Percentiles rank a stretch among this genome's conserved stretches.
Evolutionary conservation across 768 basidiomycete species (phyloP).

Genomic region (Sporobolomyces phaffii): DNA sequence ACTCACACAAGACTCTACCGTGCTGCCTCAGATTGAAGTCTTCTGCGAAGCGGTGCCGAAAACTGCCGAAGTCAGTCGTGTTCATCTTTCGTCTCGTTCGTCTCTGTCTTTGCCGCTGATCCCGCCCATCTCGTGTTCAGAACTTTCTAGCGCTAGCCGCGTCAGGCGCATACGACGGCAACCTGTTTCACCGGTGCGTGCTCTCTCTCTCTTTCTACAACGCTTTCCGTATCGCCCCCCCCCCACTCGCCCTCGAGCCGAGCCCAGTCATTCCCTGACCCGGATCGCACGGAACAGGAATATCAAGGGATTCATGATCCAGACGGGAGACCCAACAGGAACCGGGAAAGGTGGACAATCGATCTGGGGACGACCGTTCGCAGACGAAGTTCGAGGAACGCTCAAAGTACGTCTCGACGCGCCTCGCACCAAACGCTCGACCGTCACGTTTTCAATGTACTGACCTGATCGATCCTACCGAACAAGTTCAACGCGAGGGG

Average conservation of each 20-base stretch:
- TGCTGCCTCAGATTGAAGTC: conserved; percentile 68
- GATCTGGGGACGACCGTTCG: conserved; percentile 87
- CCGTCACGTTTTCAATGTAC: background rate
- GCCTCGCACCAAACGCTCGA: too few species aligned
- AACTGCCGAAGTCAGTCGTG: conserved; percentile 68
- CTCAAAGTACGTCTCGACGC: conserved; percentile 62
- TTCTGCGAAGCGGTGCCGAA: conserved; percentile 97
- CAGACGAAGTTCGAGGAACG: conserved; percentile 88
- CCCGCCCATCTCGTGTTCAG: too few species aligned
- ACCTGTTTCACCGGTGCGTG: conserved; percentile 65
- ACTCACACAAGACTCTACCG: too few species aligned
- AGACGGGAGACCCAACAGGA: conserved; percentile 82
- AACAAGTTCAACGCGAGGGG: conserved; percentile 89
- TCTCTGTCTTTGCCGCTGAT: too few species aligned
- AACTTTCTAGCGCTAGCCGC: conserved; percentile 95
- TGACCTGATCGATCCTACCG: too few species aligned
- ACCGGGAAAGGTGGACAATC: conserved; percentile 95
- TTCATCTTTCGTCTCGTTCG: too few species aligned
- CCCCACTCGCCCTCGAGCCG: too few species aligned
- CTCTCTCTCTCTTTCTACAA: background rate
- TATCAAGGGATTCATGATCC: conserved; percentile 93
- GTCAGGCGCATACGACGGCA: conserved; percentile 74
- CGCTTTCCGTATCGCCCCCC: background rate
- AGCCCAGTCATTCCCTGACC: too few species aligned
- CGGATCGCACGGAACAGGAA: conserved; percentile 52